Evolutionary conservation across 2,329 filamentous ascomycete genomes (phyloP).

Genomic region (Tolypocladium endophyticum): DNA sequence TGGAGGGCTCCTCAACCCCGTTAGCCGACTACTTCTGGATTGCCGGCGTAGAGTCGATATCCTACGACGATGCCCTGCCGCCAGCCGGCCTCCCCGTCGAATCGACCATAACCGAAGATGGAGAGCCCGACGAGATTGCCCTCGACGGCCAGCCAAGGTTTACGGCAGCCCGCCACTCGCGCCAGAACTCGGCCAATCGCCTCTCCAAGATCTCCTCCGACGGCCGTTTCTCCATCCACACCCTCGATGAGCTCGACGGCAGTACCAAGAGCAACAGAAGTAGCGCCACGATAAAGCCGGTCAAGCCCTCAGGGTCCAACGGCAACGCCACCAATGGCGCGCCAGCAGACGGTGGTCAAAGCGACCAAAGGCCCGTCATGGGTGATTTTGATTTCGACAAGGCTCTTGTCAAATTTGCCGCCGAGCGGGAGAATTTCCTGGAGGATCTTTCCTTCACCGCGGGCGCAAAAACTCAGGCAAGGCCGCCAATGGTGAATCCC

Average conservation of each 20-base stretch:
- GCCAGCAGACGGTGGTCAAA: slow-evolving; percentile 8
- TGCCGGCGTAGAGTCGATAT: slow-evolving; percentile 57
- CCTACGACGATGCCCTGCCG: slow-evolving; percentile 46
- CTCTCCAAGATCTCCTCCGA: slow-evolving; percentile 44
- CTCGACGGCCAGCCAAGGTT: slow-evolving; percentile 14
- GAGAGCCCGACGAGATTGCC: slow-evolving; percentile 39
- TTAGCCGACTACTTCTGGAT: slow-evolving; percentile 71
- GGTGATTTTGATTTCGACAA: slow-evolving; percentile 86
- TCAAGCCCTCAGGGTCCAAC: slow-evolving; percentile 17
- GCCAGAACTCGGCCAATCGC: slow-evolving; percentile 48
- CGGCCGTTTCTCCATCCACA: slow-evolving; percentile 40
- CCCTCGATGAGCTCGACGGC: slow-evolving; percentile 47
- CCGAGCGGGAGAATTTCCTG: slow-evolving; percentile 87
- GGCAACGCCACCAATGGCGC: slow-evolving; percentile 15
- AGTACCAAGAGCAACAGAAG: slow-evolving; percentile 54
- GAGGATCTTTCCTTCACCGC: slow-evolving; percentile 86
- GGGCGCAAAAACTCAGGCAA: slow-evolving; percentile 62
- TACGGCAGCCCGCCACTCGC: slow-evolving; percentile 43
- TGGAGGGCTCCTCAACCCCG: slow-evolving; percentile 52
- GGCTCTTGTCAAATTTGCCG: slow-evolving; percentile 86
- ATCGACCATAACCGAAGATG: slow-evolving; percentile 52
- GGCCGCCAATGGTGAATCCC: slow-evolving; percentile 65
- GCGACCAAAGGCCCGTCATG: slow-evolving; percentile 17
- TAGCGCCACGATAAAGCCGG: slow-evolving; percentile 51
- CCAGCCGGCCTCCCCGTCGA: slow-evolving; percentile 29